These are phyloP conservation scores for Tympanopsis confertula DNA, from an alignment of 2,329 filamentous ascomycete genomes.

Conservation along the genomic window DNA sequence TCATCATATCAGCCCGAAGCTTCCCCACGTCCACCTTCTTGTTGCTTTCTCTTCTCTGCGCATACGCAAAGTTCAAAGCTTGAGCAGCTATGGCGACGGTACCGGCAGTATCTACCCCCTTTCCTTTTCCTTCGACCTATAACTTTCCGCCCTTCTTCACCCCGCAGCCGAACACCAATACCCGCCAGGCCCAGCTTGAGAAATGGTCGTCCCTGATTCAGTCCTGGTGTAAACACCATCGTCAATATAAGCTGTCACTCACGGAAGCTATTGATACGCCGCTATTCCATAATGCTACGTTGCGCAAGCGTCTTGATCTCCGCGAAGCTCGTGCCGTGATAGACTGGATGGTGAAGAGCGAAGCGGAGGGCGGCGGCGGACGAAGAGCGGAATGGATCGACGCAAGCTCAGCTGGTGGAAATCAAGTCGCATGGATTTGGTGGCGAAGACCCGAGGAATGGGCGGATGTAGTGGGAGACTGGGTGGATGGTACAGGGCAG, in stretches of 20 bases:
- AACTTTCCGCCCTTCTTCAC: constrained; percentile 79
- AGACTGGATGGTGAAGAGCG: neutral
- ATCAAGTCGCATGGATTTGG: constrained; percentile 13
- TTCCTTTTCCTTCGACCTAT: constrained; percentile 56
- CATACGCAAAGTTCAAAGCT: too few species aligned
- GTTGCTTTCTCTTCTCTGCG: too few species aligned
- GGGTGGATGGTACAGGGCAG: constrained; percentile 71
- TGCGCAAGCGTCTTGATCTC: neutral
- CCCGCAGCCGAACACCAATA: constrained; percentile 62
- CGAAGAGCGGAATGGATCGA: neutral
- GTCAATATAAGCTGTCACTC: constrained; percentile 64
- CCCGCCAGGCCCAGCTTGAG: constrained; percentile 62
- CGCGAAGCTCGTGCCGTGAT: neutral
- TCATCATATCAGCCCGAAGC: too few species aligned
- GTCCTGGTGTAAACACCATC: constrained; percentile 69
- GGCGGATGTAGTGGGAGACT: constrained; percentile 69
- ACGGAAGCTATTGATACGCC: constrained; percentile 25
- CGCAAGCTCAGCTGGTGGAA: constrained; percentile 15
- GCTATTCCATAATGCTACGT: constrained; percentile 11
- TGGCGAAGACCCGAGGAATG: constrained; percentile 27
- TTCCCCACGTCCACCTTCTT: too few species aligned
- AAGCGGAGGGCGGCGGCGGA: neutral
- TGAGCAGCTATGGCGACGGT: too few species aligned
- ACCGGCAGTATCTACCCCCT: too few species aligned
- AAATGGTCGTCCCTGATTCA: constrained; percentile 85